These are phyloP conservation scores for Aegilops tauschii DNA, from an alignment of 176 grass and related monocot genomes.

Conservation along the genomic window DNA sequence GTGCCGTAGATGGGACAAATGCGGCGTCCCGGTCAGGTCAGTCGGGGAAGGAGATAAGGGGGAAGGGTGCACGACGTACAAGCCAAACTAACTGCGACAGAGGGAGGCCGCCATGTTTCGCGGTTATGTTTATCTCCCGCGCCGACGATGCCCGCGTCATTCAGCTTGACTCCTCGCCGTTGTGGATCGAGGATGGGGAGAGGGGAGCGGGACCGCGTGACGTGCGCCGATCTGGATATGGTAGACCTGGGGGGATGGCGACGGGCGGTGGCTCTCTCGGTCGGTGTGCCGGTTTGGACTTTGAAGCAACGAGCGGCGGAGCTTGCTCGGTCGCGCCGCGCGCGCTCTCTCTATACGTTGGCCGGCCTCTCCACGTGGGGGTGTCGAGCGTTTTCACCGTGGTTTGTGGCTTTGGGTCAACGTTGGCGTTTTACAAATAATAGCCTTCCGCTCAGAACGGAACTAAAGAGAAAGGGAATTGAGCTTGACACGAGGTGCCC, in stretches of 20 bases:
- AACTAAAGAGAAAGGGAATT: no score
- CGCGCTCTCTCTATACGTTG: background rate
- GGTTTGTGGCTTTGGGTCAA: background rate
- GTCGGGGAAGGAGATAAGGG: conserved; percentile 25
- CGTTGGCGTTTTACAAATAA: background rate
- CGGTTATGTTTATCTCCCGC: background rate
- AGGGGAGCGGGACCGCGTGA: background rate
- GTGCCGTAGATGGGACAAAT: conserved; percentile 12
- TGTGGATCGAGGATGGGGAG: background rate
- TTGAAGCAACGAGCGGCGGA: background rate
- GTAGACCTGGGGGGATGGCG: background rate
- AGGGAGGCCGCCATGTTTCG: background rate
- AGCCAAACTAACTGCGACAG: conserved; percentile 1
- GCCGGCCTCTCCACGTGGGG: background rate
- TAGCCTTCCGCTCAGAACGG: no score
- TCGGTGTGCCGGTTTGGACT: background rate
- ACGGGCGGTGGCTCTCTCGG: background rate
- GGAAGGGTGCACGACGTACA: background rate
- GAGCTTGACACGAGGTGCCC: no score
- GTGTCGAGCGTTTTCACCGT: background rate
- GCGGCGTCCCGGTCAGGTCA: conserved; percentile 23
- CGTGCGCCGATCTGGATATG: conserved; percentile 9
- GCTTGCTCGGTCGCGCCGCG: background rate
- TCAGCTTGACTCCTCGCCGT: background rate
- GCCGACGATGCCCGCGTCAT: background rate